These are phyloP conservation scores for Leccinum laetum DNA, from an alignment of 1,284 basidiomycete genomes.

Conservation along the genomic window DNA sequence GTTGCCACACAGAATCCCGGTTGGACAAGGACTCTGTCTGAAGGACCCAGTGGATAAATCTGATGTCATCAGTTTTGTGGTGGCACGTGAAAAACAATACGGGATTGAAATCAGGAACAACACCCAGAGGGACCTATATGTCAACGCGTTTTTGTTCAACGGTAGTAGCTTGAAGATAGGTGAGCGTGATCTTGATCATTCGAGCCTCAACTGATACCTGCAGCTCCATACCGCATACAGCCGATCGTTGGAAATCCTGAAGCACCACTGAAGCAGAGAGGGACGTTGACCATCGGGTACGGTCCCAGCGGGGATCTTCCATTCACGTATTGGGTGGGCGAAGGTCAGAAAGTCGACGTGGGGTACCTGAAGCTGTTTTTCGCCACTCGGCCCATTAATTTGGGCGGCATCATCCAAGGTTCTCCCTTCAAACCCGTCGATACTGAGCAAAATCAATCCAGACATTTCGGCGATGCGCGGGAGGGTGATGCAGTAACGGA, in stretches of 20 bases:
- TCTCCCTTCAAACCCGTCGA: constrained; percentile 12
- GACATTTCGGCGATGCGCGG: not conserved
- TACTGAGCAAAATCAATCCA: not conserved
- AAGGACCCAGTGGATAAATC: not conserved
- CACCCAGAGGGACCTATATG: constrained; percentile 17
- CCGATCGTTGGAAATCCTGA: not conserved
- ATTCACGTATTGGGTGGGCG: constrained; percentile 6
- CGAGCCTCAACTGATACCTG: not conserved
- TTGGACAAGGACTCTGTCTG: constrained; percentile 1
- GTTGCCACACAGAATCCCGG: not conserved
- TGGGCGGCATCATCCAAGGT: constrained; percentile 12
- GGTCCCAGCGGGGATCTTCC: constrained; percentile 11
- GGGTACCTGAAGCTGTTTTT: constrained; percentile 26
- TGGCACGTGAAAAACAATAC: constrained; percentile 5
- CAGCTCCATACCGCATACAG: constrained; percentile 16
- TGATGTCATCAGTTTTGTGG: constrained; percentile 18
- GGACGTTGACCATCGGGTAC: constrained; percentile 19
- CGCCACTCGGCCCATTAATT: constrained; percentile 17
- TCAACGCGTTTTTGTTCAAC: constrained; percentile 27
- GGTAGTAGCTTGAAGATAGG: constrained; percentile 16
- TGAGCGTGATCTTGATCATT: not conserved
- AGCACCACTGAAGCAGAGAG: constrained; percentile 6
- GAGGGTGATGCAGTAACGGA: not conserved
- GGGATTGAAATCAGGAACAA: constrained; percentile 20
- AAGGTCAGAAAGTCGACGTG: constrained; percentile 17